These are phyloP conservation scores for Cercospora sp. DNA, from an alignment of 2,329 filamentous ascomycete genomes.

Conservation along the genomic window DNA sequence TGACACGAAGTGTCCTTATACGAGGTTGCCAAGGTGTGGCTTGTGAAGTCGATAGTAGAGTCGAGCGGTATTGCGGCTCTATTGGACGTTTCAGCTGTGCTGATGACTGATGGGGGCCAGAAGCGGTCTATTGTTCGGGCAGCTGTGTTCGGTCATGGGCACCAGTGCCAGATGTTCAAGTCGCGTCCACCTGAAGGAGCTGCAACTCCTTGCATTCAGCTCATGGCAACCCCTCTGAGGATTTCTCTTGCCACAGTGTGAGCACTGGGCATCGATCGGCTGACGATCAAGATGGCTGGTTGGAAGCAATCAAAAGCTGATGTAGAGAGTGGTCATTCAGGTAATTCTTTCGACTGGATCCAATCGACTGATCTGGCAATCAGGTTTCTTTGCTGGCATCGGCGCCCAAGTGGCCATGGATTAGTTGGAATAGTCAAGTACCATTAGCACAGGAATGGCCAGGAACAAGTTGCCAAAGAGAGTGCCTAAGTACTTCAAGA, in stretches of 20 bases:
- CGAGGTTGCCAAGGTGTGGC: constrained; percentile 6
- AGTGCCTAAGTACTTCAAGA: not conserved
- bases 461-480: not conserved
- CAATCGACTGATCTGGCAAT: not conserved
- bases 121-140: not conserved
- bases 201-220: not conserved
- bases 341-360: not conserved
- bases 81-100: not conserved
- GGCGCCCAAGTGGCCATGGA: not conserved
- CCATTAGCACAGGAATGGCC: not conserved
- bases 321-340: not conserved
- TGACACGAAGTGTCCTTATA: constrained; percentile 2
- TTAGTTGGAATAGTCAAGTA: not conserved
- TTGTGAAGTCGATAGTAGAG: not conserved
- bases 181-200: not conserved
- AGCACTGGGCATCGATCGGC: not conserved
- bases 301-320: not conserved
- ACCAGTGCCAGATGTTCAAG: not conserved
- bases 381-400: not conserved
- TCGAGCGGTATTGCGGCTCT: not conserved
- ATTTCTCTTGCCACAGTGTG: not conserved
- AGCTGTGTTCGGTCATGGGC: not conserved
- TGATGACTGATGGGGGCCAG: not conserved
- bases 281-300: not conserved
- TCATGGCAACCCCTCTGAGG: not conserved